Conservation (phyloP, 1,139 yeast species). For the Suhomyces wounanorum region DNA sequence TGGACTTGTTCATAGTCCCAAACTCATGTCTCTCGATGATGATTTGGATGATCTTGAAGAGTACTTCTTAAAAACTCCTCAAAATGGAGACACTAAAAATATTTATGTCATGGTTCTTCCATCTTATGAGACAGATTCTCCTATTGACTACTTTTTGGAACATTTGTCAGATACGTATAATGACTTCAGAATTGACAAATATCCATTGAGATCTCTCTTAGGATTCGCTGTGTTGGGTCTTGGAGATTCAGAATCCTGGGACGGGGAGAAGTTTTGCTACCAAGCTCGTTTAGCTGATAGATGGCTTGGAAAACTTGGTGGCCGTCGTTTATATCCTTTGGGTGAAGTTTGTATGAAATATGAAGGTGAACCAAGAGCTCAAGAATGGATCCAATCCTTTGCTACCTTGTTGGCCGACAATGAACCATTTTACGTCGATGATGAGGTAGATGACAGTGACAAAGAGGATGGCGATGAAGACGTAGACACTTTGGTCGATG, state of each 20-base stretch:
- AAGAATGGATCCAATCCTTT: constrained; percentile 68
- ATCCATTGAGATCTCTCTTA: constrained; percentile 63
- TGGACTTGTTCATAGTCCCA: constrained; percentile 47
- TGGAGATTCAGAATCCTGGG: constrained; percentile 87
- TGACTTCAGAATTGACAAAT: constrained; percentile 84
- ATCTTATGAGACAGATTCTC: constrained; percentile 90
- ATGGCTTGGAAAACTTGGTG: constrained; percentile 82
- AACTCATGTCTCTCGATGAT: constrained; percentile 67
- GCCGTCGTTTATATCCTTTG: constrained; percentile 76
- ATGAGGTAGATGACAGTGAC: constrained; percentile 41
- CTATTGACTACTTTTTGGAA: constrained; percentile 84
- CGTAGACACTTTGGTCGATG: constrained; percentile 61
- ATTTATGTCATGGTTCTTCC: constrained; percentile 81
- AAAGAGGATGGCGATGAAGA: constrained; percentile 33
- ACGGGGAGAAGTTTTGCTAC: constrained; percentile 76
- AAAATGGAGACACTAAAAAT: constrained; percentile 35
- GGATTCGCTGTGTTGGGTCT: constrained; percentile 87
- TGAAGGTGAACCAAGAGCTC: constrained; percentile 60
- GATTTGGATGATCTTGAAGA: constrained; percentile 85
- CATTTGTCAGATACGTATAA: constrained; percentile 77
- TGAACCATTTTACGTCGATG: constrained; percentile 58
- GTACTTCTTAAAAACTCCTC: constrained; percentile 69
- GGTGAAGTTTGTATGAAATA: constrained; percentile 85
- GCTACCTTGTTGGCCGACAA: constrained; percentile 62
- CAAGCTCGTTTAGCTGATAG: constrained; percentile 78